These are phyloP conservation scores for baker's yeast (Saccharomyces cerevisiae) DNA, from an alignment of 805 yeast species.

Conservation along the genomic window DNA sequence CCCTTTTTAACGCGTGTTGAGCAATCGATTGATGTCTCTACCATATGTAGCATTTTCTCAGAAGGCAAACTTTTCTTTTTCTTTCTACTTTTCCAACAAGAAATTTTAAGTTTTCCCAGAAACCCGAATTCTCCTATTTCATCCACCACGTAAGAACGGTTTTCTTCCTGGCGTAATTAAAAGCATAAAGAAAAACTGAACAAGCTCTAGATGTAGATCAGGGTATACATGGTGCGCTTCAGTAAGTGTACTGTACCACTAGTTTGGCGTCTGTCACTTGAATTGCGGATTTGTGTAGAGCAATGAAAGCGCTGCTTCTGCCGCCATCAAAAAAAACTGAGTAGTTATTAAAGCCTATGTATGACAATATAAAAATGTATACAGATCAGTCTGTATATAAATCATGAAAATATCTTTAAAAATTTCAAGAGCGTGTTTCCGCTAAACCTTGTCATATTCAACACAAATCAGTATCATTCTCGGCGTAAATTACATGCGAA, in stretches of 20 bases:
- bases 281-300: neutral
- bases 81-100: neutral
- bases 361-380: no score
- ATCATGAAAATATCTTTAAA: no score
- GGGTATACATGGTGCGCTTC: neutral
- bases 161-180: neutral
- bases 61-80: neutral
- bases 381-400: neutral
- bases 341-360: neutral
- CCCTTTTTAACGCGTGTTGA: neutral
- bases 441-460: no score
- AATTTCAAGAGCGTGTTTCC: no score
- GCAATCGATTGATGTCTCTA: neutral
- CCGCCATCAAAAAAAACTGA: neutral
- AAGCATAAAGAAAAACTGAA: neutral
- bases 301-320: neutral
- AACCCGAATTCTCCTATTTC: neutral
- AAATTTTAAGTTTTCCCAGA: neutral
- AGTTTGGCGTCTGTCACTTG: neutral
- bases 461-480: no score
- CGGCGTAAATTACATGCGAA: neutral
- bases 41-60: neutral
- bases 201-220: neutral
- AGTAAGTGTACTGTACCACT: neutral
- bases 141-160: neutral